Base-by-base conservation (phyloP, 2,329 filamentous ascomycete genomes). In the Cladosporium austrohemisphaericum region DNA sequence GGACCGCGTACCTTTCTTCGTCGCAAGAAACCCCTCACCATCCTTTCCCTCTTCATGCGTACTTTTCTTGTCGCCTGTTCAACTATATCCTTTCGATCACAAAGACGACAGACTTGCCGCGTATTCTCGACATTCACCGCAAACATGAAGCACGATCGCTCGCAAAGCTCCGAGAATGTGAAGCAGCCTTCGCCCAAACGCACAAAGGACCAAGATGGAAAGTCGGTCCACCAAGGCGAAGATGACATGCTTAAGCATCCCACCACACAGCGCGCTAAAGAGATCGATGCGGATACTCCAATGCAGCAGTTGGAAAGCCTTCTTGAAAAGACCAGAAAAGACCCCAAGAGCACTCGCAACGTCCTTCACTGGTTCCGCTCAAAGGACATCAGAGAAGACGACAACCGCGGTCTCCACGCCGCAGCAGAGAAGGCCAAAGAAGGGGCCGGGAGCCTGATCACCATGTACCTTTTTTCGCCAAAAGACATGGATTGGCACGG, bases 311-410 rank as follows among this genome's bases (percentile, higher is more conserved):
- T 77, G 13, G 55, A 62, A n/a, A 59, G 66, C 33, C 60, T 66
- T 1, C 59, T 76, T 3, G 62, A 67, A 18, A 59, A 65, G 5
- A 73, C 72, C 50, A 59, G 68, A 14, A 65, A 65, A 28, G 60
- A 66, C 9, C 62, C 65, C 16, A 60, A 69, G 5, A 65, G 68
- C 5, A 47, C 44, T 5, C 63, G 60, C n/a, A 72, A 67, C 51
- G 69, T 76, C 1, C 61, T 71, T 4, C 73, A 76, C 52, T 77
- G 74, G 75, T 77, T 76, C 54, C 69, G 73, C n/a, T 71, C 69
- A 50, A 76, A 76, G 52, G 75, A 77, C 47, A 58, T 77, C 6
- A 67, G 75, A 18, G 70, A 73, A 37, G 70, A 76, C 38, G 75
- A 77, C 52, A 77, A 77, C 51, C 71, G 64, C n/a, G 71, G 64